Evolutionary conservation across 1,284 basidiomycete species (phyloP).

Genomic region (Gomphus sp.): DNA sequence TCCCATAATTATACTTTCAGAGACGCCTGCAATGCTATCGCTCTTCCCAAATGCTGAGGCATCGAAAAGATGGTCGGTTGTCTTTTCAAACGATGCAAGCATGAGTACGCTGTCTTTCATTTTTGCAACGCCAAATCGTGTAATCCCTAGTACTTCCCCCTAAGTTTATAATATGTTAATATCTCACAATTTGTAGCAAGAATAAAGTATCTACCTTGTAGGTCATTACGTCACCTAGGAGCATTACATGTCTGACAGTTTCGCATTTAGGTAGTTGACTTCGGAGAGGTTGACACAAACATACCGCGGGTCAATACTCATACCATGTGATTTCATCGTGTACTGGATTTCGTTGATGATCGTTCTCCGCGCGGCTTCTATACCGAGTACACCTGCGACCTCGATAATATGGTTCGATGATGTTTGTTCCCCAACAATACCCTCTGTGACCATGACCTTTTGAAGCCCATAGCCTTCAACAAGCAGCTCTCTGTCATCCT

Average conservation of each 20-base stretch:
- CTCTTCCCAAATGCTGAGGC: constrained; percentile 95
- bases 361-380: constrained; percentile 91
- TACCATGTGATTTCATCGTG: constrained; percentile 96
- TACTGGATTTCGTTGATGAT: constrained; percentile 98
- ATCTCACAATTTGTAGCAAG: background rate
- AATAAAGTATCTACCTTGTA: constrained; percentile 67
- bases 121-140: constrained; percentile 98
- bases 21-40: constrained; percentile 92
- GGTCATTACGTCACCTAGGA: constrained; percentile 97
- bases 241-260: constrained; percentile 81
- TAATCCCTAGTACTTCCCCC: constrained; percentile 98
- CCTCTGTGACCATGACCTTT: constrained; percentile 96
- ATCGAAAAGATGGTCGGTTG: constrained; percentile 98
- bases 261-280: background rate
- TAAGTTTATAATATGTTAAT: constrained; percentile 21
- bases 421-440: constrained; percentile 87
- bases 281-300: background rate
- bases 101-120: constrained; percentile 99
- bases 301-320: constrained; percentile 84
- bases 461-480: constrained; percentile 98
- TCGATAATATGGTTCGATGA: constrained; percentile 98
- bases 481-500: constrained; percentile 79
- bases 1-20: constrained; percentile 99
- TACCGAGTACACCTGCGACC: constrained; percentile 88
- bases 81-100: constrained; percentile 99